phyloP scores from a whole-genome alignment of 2,329 filamentous ascomycete species.

The Myriangium duriaei region DNA sequence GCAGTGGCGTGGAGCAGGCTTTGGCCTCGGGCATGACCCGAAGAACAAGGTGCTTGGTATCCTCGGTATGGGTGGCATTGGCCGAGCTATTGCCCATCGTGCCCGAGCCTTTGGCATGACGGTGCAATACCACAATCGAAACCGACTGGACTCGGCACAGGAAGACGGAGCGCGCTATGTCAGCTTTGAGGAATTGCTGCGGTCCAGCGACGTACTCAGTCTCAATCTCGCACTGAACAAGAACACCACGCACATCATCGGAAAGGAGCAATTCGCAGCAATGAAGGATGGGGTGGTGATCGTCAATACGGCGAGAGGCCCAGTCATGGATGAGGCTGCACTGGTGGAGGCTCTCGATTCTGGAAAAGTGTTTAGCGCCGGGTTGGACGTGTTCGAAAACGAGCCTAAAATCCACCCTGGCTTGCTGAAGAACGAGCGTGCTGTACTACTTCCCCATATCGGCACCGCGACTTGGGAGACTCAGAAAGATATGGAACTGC shows the following conservation, averaged over 20 bases:
- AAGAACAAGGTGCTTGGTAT: constrained; percentile 43
- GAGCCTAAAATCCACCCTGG: constrained; percentile 44
- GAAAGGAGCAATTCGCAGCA: constrained; percentile 35
- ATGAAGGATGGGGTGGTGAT: constrained; percentile 47
- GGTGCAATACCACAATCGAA: constrained; percentile 47
- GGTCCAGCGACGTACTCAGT: constrained; percentile 42
- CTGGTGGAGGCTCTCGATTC: constrained; percentile 41
- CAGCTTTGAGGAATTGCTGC: constrained; percentile 42
- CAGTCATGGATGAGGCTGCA: constrained; percentile 44
- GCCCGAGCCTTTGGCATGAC: constrained; percentile 44
- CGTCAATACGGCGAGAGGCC: constrained; percentile 46
- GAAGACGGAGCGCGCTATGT: constrained; percentile 40
- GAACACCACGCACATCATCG: constrained; percentile 41
- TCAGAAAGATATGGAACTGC: constrained; percentile 48
- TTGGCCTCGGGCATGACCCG: constrained; percentile 40
- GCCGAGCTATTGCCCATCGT: constrained; percentile 35
- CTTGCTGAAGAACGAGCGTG: constrained; percentile 36
- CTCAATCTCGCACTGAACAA: constrained; percentile 41
- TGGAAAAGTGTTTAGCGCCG: constrained; percentile 42
- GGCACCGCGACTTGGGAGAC: constrained; percentile 49
- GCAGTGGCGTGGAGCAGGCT: constrained; percentile 32
- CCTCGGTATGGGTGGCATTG: constrained; percentile 49
- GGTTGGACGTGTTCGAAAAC: constrained; percentile 46
- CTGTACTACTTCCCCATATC: constrained; percentile 47
- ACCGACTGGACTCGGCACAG: constrained; percentile 27